Evolutionary conservation across 148 eudicot genomes (phyloP).

Genomic region (Linanthus parryae): DNA sequence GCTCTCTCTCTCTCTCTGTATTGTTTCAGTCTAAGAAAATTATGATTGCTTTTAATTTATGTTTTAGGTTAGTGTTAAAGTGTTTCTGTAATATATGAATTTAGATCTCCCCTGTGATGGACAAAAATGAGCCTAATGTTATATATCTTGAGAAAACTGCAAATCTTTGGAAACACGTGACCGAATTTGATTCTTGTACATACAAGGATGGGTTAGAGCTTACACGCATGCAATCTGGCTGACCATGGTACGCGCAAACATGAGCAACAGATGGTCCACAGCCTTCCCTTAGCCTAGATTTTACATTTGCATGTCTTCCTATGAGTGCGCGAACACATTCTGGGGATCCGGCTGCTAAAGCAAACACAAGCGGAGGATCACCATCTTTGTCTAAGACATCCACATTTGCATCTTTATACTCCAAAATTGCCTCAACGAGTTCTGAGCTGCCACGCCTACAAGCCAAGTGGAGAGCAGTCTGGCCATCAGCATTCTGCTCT

Average conservation of each 20-base stretch:
- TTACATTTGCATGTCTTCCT: slow-evolving; percentile 64
- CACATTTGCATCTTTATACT: slow-evolving; percentile 70
- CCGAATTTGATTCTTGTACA: slow-evolving; percentile 3
- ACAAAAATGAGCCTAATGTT: too few species aligned
- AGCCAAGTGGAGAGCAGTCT: slow-evolving; percentile 94
- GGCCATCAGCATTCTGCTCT: slow-evolving; percentile 89
- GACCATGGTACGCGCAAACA: slow-evolving; percentile 97
- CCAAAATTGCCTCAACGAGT: slow-evolving; percentile 81
- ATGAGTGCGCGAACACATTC: slow-evolving; percentile 93
- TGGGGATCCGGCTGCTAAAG: slow-evolving; percentile 95
- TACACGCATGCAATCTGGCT: slow-evolving; percentile 97
- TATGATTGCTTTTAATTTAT: too few species aligned
- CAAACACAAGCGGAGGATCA: slow-evolving; percentile 96
- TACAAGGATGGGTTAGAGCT: slow-evolving; percentile 15
- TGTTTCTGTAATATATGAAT: too few species aligned
- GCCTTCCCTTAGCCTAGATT: slow-evolving; percentile 78
- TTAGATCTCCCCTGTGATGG: too few species aligned
- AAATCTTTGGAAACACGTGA: neutral
- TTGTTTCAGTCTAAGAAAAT: too few species aligned
- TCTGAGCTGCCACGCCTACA: slow-evolving; percentile 88
- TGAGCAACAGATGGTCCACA: slow-evolving; percentile 92
- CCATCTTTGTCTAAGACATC: slow-evolving; percentile 93
- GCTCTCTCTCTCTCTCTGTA: too few species aligned
- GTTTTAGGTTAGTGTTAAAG: neutral
- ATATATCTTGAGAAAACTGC: neutral